phyloP scores from a whole-genome alignment of 495 filamentous ascomycete genomes.

The Xylaria scruposa region DNA sequence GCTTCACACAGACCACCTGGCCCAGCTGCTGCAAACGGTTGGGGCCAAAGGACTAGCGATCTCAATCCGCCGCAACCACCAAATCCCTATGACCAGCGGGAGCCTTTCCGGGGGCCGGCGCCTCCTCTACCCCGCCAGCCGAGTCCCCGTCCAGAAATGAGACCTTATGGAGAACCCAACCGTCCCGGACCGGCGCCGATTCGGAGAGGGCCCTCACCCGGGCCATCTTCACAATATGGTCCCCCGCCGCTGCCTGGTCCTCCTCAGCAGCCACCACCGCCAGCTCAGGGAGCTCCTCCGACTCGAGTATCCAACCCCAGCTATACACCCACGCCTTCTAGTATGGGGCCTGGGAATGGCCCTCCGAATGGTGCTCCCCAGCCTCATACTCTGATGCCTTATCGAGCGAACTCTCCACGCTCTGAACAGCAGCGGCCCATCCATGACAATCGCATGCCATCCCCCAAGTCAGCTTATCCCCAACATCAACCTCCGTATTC shows the following conservation, averaged over 20 bases:
- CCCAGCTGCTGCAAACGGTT: conserved; percentile 65
- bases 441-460: conserved; percentile 83
- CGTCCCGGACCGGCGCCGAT: conserved; percentile 61
- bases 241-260: conserved; percentile 63
- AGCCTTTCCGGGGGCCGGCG: conserved; percentile 65
- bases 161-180: conserved; percentile 75
- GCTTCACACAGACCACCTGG: conserved; percentile 66
- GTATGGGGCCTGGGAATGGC: conserved; percentile 47
- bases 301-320: conserved; percentile 74
- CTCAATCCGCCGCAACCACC: conserved; percentile 76
- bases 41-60: conserved; percentile 79
- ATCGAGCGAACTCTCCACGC: conserved; percentile 79
- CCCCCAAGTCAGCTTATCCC: conserved; percentile 80
- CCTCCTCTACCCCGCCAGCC: conserved; percentile 70
- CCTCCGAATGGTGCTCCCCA: conserved; percentile 67
- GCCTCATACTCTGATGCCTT: conserved; percentile 75
- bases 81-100: conserved; percentile 80
- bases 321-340: conserved; percentile 67
- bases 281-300: conserved; percentile 50
- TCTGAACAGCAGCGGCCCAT: conserved; percentile 81
- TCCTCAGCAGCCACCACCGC: conserved; percentile 42
- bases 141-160: conserved; percentile 72
- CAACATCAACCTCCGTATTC: conserved; percentile 80
- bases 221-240: conserved; percentile 66
- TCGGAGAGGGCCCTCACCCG: conserved; percentile 53